Evolutionary conservation across 2,329 filamentous ascomycete genomes (phyloP).

Genomic region (Didymella pinodella): DNA sequence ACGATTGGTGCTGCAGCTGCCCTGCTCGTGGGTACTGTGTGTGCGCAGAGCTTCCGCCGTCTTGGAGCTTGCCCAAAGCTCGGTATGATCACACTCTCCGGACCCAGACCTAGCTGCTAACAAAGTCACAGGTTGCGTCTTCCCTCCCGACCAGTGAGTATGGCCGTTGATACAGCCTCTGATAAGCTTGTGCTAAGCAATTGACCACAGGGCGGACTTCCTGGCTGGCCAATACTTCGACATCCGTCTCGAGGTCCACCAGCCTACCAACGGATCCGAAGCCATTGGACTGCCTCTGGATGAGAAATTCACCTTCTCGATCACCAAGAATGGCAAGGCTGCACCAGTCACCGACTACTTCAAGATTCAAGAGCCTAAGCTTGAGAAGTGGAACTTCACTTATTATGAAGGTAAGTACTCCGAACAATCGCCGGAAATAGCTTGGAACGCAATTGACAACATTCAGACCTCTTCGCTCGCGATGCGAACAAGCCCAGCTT

Average conservation of each 20-base stretch:
- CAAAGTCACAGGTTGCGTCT: conserved; percentile 55
- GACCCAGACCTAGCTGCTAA: conserved; percentile 24
- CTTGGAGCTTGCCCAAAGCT: conserved; percentile 64
- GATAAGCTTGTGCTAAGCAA: conserved; percentile 15
- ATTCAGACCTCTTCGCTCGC: conserved; percentile 73
- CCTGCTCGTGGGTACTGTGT: conserved; percentile 39
- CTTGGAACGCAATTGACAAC: background rate
- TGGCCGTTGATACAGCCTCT: conserved; percentile 7
- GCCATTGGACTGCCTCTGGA: conserved; percentile 75
- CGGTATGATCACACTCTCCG: conserved; percentile 47
- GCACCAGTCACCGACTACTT: conserved; percentile 72
- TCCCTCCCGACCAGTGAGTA: conserved; percentile 65
- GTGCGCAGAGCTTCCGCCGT: conserved; percentile 64
- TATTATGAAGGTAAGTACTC: conserved; percentile 73
- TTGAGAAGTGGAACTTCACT: conserved; percentile 84
- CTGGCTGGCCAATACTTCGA: conserved; percentile 85
- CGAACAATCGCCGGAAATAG: background rate
- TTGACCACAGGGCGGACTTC: conserved; percentile 70
- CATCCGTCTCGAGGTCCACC: conserved; percentile 82
- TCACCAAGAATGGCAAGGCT: conserved; percentile 67
- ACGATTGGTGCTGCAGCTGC: conserved; percentile 40
- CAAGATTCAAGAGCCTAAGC: conserved; percentile 70
- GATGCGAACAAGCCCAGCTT: conserved; percentile 73
- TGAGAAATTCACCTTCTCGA: conserved; percentile 76
- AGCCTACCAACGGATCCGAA: conserved; percentile 81